These are phyloP conservation scores for Lentithecium fluviatile DNA, from an alignment of 495 filamentous ascomycete species.

Conservation along the genomic window DNA sequence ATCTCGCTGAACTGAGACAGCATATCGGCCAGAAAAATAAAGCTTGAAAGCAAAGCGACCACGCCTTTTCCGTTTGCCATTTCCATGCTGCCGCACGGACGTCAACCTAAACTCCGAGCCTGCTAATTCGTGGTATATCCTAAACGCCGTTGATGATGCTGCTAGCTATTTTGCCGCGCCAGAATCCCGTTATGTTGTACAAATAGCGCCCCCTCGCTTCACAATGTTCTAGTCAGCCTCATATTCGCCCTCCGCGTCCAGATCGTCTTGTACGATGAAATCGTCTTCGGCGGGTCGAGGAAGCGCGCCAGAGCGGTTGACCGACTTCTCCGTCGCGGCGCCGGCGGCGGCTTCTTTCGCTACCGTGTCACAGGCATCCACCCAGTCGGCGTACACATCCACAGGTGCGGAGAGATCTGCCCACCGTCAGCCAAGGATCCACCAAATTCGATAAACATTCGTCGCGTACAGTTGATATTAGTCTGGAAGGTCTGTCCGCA, in stretches of 20 bases:
- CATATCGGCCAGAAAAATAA: too few relatives aligned
- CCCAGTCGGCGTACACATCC: conserved; percentile 97
- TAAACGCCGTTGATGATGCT: background rate
- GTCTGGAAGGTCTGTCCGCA: conserved; percentile 93
- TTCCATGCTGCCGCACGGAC: too few relatives aligned
- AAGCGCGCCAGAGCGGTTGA: conserved; percentile 17
- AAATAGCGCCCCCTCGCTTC: background rate
- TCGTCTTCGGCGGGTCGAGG: conserved; percentile 31
- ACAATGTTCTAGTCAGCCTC: conserved; percentile 48
- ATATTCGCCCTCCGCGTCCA: conserved; percentile 45
- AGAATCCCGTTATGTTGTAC: conserved; percentile 5
- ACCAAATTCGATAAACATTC: background rate
- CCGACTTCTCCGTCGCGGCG: conserved; percentile 7
- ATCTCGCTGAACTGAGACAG: too few relatives aligned
- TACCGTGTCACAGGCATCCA: conserved; percentile 88
- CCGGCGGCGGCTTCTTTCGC: conserved; percentile 52
- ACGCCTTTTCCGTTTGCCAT: background rate
- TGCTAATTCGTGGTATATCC: background rate
- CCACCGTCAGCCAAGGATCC: conserved; percentile 1
- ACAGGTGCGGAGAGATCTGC: conserved; percentile 83
- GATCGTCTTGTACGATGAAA: conserved; percentile 41
- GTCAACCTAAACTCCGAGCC: too few relatives aligned
- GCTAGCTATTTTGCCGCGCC: background rate
- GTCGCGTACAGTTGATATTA: conserved; percentile 77
- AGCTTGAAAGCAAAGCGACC: too few relatives aligned